Evolutionary conservation across 768 basidiomycete genomes (phyloP).

Genomic region (Cytidiella melzeri): DNA sequence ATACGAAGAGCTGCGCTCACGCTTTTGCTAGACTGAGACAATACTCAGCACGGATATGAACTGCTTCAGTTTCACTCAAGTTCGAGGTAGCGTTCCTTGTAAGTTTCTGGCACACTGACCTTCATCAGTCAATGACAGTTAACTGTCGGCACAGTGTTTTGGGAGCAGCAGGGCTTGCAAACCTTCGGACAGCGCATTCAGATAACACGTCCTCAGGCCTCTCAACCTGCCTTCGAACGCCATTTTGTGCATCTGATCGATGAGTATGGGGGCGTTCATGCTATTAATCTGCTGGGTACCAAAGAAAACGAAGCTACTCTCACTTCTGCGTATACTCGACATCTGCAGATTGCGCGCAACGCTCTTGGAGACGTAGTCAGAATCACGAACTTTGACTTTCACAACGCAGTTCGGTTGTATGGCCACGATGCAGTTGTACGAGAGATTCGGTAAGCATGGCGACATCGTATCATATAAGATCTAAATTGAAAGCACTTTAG

Average conservation of each 20-base stretch:
- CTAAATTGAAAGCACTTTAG: conserved; percentile 31
- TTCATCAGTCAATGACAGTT: neutral
- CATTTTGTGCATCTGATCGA: conserved; percentile 85
- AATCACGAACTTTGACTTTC: conserved; percentile 93
- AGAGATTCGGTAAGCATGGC: conserved; percentile 56
- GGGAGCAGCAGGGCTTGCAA: conserved; percentile 96
- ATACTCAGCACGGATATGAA: conserved; percentile 82
- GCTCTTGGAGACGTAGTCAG: conserved; percentile 62
- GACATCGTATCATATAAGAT: neutral
- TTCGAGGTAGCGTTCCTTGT: conserved; percentile 94
- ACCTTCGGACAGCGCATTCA: conserved; percentile 94
- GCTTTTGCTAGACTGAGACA: conserved; percentile 68
- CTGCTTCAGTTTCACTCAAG: conserved; percentile 88
- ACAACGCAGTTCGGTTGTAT: conserved; percentile 67
- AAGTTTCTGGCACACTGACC: conserved; percentile 32
- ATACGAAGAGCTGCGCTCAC: neutral
- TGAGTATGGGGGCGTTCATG: conserved; percentile 81
- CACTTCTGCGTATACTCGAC: conserved; percentile 76
- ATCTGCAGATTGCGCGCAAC: conserved; percentile 60
- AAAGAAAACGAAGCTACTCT: conserved; percentile 90
- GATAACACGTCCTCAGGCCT: conserved; percentile 91
- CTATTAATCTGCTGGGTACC: conserved; percentile 84
- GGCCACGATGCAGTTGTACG: conserved; percentile 85
- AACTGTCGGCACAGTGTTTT: conserved; percentile 80
- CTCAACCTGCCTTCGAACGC: conserved; percentile 94